Conservation (phyloP, 306 rosid species). For the Cicer yamashitae region DNA sequence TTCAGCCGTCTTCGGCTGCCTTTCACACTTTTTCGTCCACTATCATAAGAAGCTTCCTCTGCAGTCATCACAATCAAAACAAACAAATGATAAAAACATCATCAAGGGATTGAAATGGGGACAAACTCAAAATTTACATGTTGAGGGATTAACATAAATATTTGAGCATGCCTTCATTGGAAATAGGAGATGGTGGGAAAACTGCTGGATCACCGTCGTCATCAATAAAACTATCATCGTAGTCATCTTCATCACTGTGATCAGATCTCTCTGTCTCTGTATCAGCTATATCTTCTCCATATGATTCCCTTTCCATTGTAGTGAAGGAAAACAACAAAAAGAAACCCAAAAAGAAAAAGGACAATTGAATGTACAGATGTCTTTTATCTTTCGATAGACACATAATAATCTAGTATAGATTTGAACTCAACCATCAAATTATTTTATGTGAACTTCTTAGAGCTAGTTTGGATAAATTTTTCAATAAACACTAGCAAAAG, state of each 20-base stretch:
- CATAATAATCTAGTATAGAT: conserved; percentile 18
- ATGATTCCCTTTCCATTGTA: conserved; percentile 68
- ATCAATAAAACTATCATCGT: conserved; percentile 84
- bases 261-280: conserved; percentile 73
- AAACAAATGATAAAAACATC: conserved; percentile 30
- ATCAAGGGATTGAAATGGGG: conserved; percentile 13
- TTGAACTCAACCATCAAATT: background rate
- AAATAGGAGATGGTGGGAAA: conserved; percentile 57
- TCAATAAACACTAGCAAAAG: conserved; percentile 7
- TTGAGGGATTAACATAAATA: conserved; percentile 5
- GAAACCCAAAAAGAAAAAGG: background rate
- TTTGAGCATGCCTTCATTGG: conserved; percentile 51
- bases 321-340: conserved; percentile 52
- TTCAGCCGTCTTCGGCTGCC: conserved; percentile 52
- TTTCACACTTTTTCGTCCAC: conserved; percentile 46
- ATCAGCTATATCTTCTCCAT: conserved; percentile 84
- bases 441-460: background rate
- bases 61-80: conserved; percentile 39
- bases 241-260: conserved; percentile 66
- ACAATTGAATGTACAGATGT: background rate
- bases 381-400: conserved; percentile 5
- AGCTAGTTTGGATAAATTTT: conserved; percentile 20
- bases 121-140: conserved; percentile 25
- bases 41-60: conserved; percentile 53
- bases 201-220: conserved; percentile 58